phyloP scores from a whole-genome alignment of 2,329 filamentous ascomycete genomes.

The Zelopaecilomyces penicillatus region DNA sequence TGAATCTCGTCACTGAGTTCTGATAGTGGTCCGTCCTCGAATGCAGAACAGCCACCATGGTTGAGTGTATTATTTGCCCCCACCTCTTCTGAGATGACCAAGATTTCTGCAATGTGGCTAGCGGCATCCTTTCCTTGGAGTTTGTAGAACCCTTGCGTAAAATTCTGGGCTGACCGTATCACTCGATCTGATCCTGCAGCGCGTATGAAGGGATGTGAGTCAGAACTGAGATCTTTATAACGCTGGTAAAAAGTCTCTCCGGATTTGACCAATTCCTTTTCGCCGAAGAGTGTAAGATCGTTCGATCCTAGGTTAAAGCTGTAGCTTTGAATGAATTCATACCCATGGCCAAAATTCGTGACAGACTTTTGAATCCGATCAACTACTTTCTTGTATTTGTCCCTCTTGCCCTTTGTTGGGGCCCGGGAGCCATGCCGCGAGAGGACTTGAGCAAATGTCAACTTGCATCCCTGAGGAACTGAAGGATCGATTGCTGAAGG shows the following conservation, averaged over 20 bases:
- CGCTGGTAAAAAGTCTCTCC: slow-evolving; percentile 68
- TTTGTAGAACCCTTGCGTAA: slow-evolving; percentile 62
- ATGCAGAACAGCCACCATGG: slow-evolving; percentile 62
- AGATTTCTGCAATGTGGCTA: slow-evolving; percentile 44
- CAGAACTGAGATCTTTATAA: slow-evolving; percentile 54
- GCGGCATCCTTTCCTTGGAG: slow-evolving; percentile 29
- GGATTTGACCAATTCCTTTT: slow-evolving; percentile 63
- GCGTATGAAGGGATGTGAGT: slow-evolving; percentile 61
- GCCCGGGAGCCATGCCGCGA: slow-evolving; percentile 80
- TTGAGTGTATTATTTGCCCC: slow-evolving; percentile 75
- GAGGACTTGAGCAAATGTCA: slow-evolving; percentile 74
- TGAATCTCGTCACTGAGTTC: slow-evolving; percentile 43
- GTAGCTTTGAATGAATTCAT: slow-evolving; percentile 64
- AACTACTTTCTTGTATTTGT: slow-evolving; percentile 55
- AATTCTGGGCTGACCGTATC: slow-evolving; percentile 65
- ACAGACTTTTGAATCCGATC: slow-evolving; percentile 52
- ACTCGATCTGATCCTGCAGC: slow-evolving; percentile 63
- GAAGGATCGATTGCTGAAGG: slow-evolving; percentile 53
- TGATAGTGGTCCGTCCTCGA: slow-evolving; percentile 51
- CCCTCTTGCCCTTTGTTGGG: slow-evolving; percentile 62
- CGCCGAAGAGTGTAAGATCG: slow-evolving; percentile 58
- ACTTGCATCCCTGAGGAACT: slow-evolving; percentile 58
- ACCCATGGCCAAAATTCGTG: slow-evolving; percentile 52
- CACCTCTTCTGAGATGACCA: slow-evolving; percentile 60
- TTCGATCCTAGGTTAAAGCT: slow-evolving; percentile 63